Base-by-base conservation (phyloP, 352 stramenopile genomes). In the Phytophthora parvispora region DNA sequence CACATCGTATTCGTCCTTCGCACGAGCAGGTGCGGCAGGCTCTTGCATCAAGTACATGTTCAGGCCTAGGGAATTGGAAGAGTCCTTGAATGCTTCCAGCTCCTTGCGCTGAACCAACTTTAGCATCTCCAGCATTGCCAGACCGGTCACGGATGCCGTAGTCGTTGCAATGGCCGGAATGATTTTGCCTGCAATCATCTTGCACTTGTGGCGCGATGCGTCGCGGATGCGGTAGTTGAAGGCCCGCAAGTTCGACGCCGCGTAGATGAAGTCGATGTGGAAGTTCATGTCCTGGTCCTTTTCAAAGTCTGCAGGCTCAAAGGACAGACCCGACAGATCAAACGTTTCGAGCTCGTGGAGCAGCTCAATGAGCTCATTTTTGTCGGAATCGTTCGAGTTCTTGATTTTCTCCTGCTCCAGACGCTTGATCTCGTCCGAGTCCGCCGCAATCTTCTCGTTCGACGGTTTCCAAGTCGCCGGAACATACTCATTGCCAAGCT, bases 171-270 rank as follows among this genome's bases (percentile, higher is more conserved):
- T 99, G 25, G 98, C 98, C 16, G 98, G 98, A 67, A 99, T 99
- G 69, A 99, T 99, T 79, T 99, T 99, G 47, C 98, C 98, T 9
- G 98, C 98, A 68, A 99, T 99, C 74, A 99, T 99, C 84, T 99
- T 99, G 74, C 97, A 94, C 64, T 94, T 96, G 76, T 96, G 89
- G 38, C 89, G 89, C 15, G 87, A 92, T 28, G 87, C 87, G 66
- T 92, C 75, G 56, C 83, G 86, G 59, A 96, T 96, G 55, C 88
- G 86, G 79, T 96, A 96, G 74, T 96, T 96, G 51, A 85, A 86
- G 36, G 88, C 96, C 49, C 98, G 93, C 68, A 99, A 83, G 84
- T 99, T 99, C 15, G 97, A 98, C 34, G 98, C 89, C 24, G 97
- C 97, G 56, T 99, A 98, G 22, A 99, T 97, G 77, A 99, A 99